Evolutionary conservation across 2,329 filamentous ascomycete genomes (phyloP).

Genomic region (Saccharata proteae): DNA sequence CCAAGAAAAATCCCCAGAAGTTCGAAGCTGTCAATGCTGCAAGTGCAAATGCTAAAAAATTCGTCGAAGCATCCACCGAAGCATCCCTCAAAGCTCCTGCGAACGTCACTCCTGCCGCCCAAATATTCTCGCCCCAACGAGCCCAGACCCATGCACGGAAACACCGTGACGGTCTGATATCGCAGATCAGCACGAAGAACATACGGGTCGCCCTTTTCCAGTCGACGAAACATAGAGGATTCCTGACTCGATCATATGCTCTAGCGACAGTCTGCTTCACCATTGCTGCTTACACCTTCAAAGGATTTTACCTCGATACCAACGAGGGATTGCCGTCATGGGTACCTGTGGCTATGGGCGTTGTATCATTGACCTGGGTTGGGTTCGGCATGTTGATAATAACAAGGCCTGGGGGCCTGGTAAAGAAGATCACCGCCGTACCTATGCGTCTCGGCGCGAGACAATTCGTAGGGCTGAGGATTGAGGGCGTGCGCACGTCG

Average conservation of each 20-base stretch:
- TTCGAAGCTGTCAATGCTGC: too few species aligned
- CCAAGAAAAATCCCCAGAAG: too few species aligned
- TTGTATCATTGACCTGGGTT: conserved; percentile 6
- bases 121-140: too few species aligned
- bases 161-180: too few species aligned
- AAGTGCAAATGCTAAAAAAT: too few species aligned
- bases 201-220: too few species aligned
- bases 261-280: conserved; percentile 4
- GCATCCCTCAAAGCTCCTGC: too few species aligned
- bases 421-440: conserved; percentile 3
- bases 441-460: conserved; percentile 3
- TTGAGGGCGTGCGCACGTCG: conserved; percentile 4
- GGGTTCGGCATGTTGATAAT: conserved; percentile 4
- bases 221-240: too few species aligned
- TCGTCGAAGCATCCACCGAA: too few species aligned
- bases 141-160: too few species aligned
- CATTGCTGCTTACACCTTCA: conserved; percentile 3
- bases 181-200: too few species aligned
- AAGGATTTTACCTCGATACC: conserved; percentile 1
- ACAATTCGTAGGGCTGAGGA: conserved; percentile 1
- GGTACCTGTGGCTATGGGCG: conserved; percentile 3
- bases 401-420: conserved; percentile 2
- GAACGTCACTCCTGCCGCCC: too few species aligned
- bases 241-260: conserved; percentile 2
- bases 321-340: not conserved